These are phyloP conservation scores for Coriolopsis trogii DNA, from an alignment of 1,284 basidiomycete species.

Conservation along the genomic window DNA sequence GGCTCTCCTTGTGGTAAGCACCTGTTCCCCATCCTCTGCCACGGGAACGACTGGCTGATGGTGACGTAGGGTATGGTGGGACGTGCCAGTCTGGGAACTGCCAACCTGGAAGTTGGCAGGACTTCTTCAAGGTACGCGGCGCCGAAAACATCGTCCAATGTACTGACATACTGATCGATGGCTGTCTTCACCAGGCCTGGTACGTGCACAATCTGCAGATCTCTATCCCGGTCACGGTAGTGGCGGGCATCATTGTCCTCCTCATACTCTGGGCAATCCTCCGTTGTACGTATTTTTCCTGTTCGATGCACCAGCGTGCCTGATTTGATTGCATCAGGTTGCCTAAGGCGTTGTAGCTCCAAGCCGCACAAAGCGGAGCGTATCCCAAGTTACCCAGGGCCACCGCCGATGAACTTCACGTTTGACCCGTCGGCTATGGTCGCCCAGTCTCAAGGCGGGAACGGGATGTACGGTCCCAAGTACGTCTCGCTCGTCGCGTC, in stretches of 20 bases:
- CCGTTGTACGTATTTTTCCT: conserved; percentile 15
- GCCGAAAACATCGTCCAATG: background rate
- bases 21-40: background rate
- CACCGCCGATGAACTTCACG: conserved; percentile 16
- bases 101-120: conserved; percentile 62
- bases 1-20: conserved; percentile 82
- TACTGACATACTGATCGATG: background rate
- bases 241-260: conserved; percentile 65
- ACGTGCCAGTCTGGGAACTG: conserved; percentile 71
- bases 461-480: conserved; percentile 18
- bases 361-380: conserved; percentile 10
- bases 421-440: conserved; percentile 14
- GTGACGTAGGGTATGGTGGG: conserved; percentile 66
- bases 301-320: background rate
- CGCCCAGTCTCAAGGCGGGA: conserved; percentile 1
- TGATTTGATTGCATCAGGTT: background rate
- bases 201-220: conserved; percentile 80
- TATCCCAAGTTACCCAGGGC: conserved; percentile 19
- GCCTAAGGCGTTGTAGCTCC: conserved; percentile 9
- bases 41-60: conserved; percentile 5
- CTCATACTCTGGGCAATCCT: conserved; percentile 29
- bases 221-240: conserved; percentile 79
- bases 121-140: conserved; percentile 58
- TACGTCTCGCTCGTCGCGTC: conserved; percentile 3
- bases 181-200: conserved; percentile 52